These are phyloP conservation scores for Glaciozyma martinii DNA, from an alignment of 768 basidiomycete genomes.

Conservation along the genomic window DNA sequence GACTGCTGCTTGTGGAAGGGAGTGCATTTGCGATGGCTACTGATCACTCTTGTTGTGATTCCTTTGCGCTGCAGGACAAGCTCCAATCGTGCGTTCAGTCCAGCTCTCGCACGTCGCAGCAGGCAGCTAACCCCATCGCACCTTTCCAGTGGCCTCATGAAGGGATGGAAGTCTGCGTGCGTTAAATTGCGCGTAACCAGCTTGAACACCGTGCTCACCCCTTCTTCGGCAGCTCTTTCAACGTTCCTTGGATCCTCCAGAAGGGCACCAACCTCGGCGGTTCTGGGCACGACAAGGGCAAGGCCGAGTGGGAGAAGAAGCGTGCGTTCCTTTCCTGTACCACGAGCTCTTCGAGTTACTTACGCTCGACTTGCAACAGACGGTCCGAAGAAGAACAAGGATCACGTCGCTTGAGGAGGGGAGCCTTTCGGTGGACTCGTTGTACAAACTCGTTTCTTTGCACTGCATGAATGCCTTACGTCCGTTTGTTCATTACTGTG, in stretches of 20 bases:
- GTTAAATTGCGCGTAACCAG: no score
- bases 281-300: slow-evolving; percentile 22
- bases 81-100: slow-evolving; percentile 15
- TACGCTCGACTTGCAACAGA: neutral
- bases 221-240: neutral
- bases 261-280: slow-evolving; percentile 23
- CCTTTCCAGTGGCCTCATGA: slow-evolving; percentile 11
- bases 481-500: no score
- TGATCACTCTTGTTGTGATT: no score
- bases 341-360: no score
- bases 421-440: no score
- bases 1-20: no score
- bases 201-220: no score
- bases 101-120: neutral
- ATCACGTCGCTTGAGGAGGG: no score
- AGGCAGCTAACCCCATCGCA: neutral
- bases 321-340: neutral
- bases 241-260: slow-evolving; percentile 20
- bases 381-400: slow-evolving; percentile 3
- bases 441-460: no score
- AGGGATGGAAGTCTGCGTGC: slow-evolving; percentile 20
- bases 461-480: no score
- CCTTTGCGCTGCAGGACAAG: neutral
- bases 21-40: no score
- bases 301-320: slow-evolving; percentile 21